phyloP scores from a whole-genome alignment of 2,329 filamentous ascomycete genomes.

The Colletotrichum spaethianum region DNA sequence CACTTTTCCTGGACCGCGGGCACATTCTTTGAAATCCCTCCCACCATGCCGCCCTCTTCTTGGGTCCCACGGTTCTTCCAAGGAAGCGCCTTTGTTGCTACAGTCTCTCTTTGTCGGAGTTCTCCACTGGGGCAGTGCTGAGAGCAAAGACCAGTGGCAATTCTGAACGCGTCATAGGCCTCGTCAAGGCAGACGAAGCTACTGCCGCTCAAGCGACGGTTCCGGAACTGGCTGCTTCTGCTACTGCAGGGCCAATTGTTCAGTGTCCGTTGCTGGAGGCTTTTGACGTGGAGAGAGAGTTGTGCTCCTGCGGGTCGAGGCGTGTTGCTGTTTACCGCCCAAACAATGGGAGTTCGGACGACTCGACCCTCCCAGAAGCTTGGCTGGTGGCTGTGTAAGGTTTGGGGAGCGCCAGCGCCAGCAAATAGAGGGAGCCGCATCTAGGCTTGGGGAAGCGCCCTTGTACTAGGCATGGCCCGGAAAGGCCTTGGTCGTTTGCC shows the following conservation, averaged over 20 bases:
- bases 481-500: background rate
- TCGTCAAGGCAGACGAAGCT: conserved; percentile 33
- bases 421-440: background rate
- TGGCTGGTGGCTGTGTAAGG: conserved; percentile 15
- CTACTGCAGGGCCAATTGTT: background rate
- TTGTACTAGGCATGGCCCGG: conserved; percentile 1
- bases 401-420: background rate
- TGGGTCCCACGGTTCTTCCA: background rate
- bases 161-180: conserved; percentile 38
- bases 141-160: conserved; percentile 22
- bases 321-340: background rate
- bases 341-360: conserved; percentile 11
- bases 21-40: background rate
- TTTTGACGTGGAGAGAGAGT: background rate
- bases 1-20: conserved; percentile 3
- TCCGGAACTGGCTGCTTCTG: background rate
- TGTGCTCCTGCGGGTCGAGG: background rate
- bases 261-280: background rate
- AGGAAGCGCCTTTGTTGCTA: conserved; percentile 5
- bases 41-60: background rate
- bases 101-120: background rate
- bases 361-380: conserved; percentile 8
- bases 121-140: conserved; percentile 35
- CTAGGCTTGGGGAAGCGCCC: conserved; percentile 13
- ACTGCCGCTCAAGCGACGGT: conserved; percentile 1